Conservation (phyloP, 768 basidiomycete genomes). For the Xerocomellus dryophilus region DNA sequence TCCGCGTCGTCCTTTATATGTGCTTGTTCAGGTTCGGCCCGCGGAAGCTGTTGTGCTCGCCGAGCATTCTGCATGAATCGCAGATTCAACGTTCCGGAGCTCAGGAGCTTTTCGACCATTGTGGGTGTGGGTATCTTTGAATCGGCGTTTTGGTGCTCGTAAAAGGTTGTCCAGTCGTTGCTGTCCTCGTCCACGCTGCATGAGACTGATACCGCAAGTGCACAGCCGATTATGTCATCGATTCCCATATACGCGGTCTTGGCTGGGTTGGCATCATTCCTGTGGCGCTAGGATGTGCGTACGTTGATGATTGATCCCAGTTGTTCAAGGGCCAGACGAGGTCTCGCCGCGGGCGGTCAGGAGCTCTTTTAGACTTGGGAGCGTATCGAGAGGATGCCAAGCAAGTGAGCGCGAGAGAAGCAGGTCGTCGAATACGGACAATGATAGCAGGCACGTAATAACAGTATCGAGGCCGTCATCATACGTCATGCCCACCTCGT, state of each 20-base stretch:
- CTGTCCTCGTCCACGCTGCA: background rate
- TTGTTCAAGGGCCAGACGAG: background rate
- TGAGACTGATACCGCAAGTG: no score
- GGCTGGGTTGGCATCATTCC: slow-evolving; percentile 8
- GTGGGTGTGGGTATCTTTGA: background rate
- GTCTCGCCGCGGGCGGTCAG: background rate
- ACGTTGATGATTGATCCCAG: background rate
- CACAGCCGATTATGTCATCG: slow-evolving; percentile 17
- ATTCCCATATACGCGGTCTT: slow-evolving; percentile 13
- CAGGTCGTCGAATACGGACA: background rate
- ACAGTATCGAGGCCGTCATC: background rate
- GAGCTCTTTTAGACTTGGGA: background rate
- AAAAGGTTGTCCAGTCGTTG: background rate
- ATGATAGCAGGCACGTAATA: slow-evolving; percentile 11
- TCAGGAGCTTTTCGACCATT: slow-evolving; percentile 49
- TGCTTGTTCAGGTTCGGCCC: slow-evolving; percentile 50
- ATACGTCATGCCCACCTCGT: slow-evolving; percentile 8
- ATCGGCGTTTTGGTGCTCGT: background rate
- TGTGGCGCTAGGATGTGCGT: slow-evolving; percentile 7
- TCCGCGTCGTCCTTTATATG: slow-evolving; percentile 60
- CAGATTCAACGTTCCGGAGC: slow-evolving; percentile 60
- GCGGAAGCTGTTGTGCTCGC: slow-evolving; percentile 48
- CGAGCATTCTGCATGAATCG: slow-evolving; percentile 75
- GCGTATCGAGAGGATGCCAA: background rate
- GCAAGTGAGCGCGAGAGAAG: background rate